Conservation (phyloP, 805 yeast species). For the Wickerhamiella hasegawae region DNA sequence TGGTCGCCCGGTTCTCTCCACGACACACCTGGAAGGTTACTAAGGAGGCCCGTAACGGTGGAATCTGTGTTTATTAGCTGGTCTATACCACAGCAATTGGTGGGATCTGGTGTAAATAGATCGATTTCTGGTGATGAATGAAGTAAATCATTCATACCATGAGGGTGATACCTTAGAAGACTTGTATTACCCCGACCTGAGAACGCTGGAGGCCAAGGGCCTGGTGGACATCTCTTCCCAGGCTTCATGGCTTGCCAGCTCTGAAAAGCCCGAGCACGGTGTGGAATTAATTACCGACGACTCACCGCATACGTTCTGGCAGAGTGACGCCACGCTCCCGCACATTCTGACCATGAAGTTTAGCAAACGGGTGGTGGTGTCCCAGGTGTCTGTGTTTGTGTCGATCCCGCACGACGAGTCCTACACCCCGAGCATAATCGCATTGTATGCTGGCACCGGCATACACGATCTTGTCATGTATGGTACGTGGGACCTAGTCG, state of each 20-base stretch:
- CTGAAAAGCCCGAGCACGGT: conserved; percentile 58
- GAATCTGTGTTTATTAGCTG: no score
- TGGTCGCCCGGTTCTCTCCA: no score
- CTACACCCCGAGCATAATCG: conserved; percentile 68
- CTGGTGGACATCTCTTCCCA: conserved; percentile 61
- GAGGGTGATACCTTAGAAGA: no score
- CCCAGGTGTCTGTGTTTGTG: conserved; percentile 52
- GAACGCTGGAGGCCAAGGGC: no score
- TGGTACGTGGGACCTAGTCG: conserved; percentile 36
- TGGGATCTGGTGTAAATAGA: no score
- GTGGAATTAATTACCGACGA: conserved; percentile 49
- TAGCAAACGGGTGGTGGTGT: conserved; percentile 55
- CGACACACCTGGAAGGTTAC: no score
- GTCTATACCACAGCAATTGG: no score
- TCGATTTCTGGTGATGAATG: no score
- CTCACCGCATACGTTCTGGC: conserved; percentile 75
- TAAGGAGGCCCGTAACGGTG: no score
- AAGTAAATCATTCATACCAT: no score
- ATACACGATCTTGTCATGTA: conserved; percentile 64
- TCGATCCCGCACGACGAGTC: conserved; percentile 70
- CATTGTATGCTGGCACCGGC: conserved; percentile 59
- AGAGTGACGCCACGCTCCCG: conserved; percentile 84
- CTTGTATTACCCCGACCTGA: no score
- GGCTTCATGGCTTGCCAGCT: conserved; percentile 76
- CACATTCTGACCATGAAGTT: conserved; percentile 70